Evolutionary conservation across 2,329 filamentous ascomycete genomes (phyloP).

Genomic region (Nigrospora osmanthi): DNA sequence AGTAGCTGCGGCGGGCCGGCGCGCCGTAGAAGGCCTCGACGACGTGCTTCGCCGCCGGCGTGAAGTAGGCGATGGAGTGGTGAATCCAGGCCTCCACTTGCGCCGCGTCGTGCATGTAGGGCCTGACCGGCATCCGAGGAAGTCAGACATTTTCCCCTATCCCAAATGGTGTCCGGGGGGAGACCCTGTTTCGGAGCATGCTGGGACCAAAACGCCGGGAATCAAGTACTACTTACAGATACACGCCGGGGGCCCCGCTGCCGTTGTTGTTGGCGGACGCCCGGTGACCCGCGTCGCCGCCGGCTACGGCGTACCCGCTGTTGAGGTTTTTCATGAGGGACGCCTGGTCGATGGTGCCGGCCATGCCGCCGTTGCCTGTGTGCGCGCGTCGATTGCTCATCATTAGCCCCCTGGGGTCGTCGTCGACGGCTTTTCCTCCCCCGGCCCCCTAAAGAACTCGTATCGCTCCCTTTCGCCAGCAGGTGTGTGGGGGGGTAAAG

Average conservation of each 20-base stretch:
- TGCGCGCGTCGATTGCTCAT: neutral
- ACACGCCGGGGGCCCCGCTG: constrained; percentile 8
- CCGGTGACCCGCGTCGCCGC: constrained; percentile 14
- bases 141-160: too few species aligned
- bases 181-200: too few species aligned
- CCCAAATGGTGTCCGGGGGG: too few species aligned
- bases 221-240: neutral
- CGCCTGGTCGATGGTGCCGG: constrained; percentile 10
- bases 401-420: neutral
- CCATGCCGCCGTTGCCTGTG: constrained; percentile 15
- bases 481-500: too few species aligned
- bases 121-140: neutral
- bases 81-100: constrained; percentile 25
- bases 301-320: constrained; percentile 14
- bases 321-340: constrained; percentile 12
- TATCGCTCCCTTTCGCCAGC: too few species aligned
- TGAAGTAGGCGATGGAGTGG: constrained; percentile 25
- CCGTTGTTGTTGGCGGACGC: constrained; percentile 10
- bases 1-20: constrained; percentile 25
- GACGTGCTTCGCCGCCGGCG: constrained; percentile 18
- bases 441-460: too few species aligned
- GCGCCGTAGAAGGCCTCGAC: constrained; percentile 22
- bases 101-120: constrained; percentile 10
- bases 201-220: too few species aligned
- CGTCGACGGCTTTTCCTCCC: too few species aligned